A percentile compares a stretch with the other conserved stretches of the same genome.
Evolutionary conservation across 2,329 filamentous ascomycete species (phyloP).

Genomic region (Ophiostoma novo-ulmi): DNA sequence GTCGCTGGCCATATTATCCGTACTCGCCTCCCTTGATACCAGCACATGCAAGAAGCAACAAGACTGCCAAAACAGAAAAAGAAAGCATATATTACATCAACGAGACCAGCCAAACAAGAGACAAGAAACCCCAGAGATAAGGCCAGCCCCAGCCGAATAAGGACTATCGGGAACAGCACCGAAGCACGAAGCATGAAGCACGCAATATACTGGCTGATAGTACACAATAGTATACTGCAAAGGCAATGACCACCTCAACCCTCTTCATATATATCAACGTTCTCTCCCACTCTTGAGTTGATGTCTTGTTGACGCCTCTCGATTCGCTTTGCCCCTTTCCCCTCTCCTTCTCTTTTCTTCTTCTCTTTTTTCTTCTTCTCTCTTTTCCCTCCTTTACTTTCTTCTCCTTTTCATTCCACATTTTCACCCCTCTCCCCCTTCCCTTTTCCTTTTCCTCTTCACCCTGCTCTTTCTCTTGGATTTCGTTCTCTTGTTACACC

Average conservation of each 20-base stretch:
- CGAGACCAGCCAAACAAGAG: background rate
- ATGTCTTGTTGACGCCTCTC: background rate
- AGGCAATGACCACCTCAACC: constrained; percentile 6
- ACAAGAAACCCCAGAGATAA: constrained; percentile 5
- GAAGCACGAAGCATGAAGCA: constrained; percentile 5
- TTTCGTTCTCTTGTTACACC: background rate
- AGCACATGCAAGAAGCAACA: background rate
- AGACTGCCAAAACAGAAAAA: background rate
- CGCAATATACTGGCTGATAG: background rate
- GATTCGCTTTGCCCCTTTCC: background rate
- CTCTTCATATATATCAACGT: constrained; percentile 7
- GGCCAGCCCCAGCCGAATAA: constrained; percentile 4
- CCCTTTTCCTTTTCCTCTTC: background rate
- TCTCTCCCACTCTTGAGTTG: background rate
- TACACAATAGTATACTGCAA: background rate
- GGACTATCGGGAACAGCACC: background rate
- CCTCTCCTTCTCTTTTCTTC: background rate
- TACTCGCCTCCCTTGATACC: background rate
- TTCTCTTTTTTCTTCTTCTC: background rate
- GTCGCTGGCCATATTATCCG: background rate
- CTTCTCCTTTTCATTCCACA: background rate
- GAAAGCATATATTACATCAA: background rate
- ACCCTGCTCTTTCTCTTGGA: background rate
- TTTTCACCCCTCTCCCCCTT: background rate
- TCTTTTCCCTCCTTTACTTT: background rate